A percentile compares a stretch with the other conserved stretches of the same genome.
Conservation (phyloP, 2,329 filamentous ascomycete genomes). For the Aspergillus phoenicis region DNA sequence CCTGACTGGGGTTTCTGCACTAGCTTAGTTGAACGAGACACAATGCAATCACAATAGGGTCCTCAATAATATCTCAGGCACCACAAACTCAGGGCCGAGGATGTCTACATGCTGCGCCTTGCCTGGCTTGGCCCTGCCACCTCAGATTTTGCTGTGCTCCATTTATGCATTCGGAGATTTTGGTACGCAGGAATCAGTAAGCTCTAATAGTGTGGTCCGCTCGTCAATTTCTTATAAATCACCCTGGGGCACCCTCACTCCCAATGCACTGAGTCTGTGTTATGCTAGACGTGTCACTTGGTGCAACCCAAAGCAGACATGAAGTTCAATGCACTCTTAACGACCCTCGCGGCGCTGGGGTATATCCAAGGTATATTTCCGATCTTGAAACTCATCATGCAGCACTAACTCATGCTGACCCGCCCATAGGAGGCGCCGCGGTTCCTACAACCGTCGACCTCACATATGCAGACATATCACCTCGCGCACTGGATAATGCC, state of each 20-base stretch:
- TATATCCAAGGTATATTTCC: neutral
- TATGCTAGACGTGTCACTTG: neutral
- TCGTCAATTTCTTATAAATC: neutral
- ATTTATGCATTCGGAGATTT: neutral
- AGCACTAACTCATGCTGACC: neutral
- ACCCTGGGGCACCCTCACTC: too few species aligned
- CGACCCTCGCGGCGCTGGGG: neutral
- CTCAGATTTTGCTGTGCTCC: neutral
- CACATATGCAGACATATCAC: neutral
- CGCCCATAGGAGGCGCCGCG: neutral
- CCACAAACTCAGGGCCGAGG: neutral
- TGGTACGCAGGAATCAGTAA: neutral
- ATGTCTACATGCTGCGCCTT: neutral
- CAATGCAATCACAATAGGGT: neutral
- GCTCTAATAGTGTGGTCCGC: neutral
- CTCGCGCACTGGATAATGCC: slow-evolving; percentile 56
- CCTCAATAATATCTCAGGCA: neutral
- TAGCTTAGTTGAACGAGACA: neutral
- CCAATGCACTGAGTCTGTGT: neutral
- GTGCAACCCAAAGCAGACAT: neutral
- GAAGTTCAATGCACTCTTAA: neutral
- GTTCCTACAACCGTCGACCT: neutral
- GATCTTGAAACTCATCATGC: neutral
- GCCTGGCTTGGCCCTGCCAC: neutral
- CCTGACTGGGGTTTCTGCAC: neutral